phyloP scores from a whole-genome alignment of 176 grass and related monocot species.

The Oryza longistaminata region DNA sequence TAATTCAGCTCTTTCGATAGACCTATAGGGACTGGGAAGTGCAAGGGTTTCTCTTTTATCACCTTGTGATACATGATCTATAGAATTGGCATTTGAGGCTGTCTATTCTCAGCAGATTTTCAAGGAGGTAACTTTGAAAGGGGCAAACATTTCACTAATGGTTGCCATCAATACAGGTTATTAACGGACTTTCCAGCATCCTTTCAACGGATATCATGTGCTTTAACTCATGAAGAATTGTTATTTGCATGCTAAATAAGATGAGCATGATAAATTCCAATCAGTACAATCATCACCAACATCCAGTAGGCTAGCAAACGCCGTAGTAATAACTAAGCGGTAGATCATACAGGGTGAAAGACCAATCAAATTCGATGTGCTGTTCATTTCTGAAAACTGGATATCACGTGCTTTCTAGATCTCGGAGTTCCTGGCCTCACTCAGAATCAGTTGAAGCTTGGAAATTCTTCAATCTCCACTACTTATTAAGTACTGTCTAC shows the following conservation, averaged over 20 bases:
- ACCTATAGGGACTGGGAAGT: not conserved
- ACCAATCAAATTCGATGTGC: not conserved
- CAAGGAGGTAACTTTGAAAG: not conserved
- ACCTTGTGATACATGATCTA: too few species aligned
- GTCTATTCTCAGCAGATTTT: not conserved
- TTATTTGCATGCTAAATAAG: not conserved
- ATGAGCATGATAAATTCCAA: not conserved
- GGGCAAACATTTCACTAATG: not conserved
- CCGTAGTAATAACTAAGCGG: not conserved
- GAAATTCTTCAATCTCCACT: not conserved
- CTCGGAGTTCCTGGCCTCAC: not conserved
- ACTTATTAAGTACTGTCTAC: not conserved
- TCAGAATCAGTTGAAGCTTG: not conserved
- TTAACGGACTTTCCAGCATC: not conserved
- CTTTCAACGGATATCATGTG: not conserved
- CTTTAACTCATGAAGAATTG: not conserved
- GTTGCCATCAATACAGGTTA: not conserved
- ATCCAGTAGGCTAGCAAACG: not conserved
- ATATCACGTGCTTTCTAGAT: not conserved
- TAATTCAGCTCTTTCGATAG: not conserved
- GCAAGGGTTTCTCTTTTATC: too few species aligned
- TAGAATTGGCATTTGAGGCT: not conserved
- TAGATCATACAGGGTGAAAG: not conserved
- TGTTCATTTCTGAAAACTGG: not conserved
- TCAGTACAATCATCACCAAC: not conserved